Percentiles rank a stretch among this genome's conserved stretches.
These are phyloP conservation scores for Xylaria venustula DNA, from an alignment of 495 filamentous ascomycete genomes.

Conservation along the genomic window DNA sequence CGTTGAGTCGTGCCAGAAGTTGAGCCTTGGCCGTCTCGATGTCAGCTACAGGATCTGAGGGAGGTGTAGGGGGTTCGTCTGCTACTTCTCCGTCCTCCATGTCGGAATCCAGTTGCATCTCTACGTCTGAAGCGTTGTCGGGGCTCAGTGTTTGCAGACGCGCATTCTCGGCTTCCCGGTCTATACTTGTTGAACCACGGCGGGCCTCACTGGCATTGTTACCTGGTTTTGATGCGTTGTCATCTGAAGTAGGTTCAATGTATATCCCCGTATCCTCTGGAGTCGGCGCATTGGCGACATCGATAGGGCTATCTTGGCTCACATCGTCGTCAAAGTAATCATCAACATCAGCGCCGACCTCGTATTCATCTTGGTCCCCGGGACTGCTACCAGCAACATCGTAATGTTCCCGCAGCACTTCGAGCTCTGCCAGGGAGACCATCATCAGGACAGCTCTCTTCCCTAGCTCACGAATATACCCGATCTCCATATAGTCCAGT, in stretches of 20 bases:
- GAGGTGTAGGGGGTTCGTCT: conserved; percentile 24
- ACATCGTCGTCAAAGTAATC: conserved; percentile 19
- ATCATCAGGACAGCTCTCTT: conserved; percentile 57
- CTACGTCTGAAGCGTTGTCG: conserved; percentile 25
- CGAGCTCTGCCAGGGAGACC: conserved; percentile 50
- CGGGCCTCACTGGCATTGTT: not conserved
- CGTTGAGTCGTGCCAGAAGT: conserved; percentile 50
- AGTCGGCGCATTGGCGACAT: conserved; percentile 25
- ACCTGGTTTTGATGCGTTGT: not conserved
- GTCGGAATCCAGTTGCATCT: conserved; percentile 38
- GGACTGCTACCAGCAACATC: conserved; percentile 30
- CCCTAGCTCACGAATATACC: conserved; percentile 56
- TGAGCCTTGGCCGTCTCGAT: conserved; percentile 60
- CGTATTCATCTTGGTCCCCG: conserved; percentile 25
- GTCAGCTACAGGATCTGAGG: conserved; percentile 35
- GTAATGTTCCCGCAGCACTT: conserved; percentile 37
- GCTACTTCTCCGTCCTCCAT: conserved; percentile 41
- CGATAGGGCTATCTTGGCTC: conserved; percentile 20
- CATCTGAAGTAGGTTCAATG: too few relatives aligned
- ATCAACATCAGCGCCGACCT: conserved; percentile 26
- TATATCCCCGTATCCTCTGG: conserved; percentile 13
- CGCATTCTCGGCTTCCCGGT: not conserved
- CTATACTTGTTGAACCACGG: not conserved
- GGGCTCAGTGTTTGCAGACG: not conserved
- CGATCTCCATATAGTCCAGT: conserved; percentile 56